A percentile compares a stretch with the other conserved stretches of the same genome.
These are phyloP conservation scores for Starmera caribaea DNA, from an alignment of 805 yeast genomes.

Conservation along the genomic window DNA sequence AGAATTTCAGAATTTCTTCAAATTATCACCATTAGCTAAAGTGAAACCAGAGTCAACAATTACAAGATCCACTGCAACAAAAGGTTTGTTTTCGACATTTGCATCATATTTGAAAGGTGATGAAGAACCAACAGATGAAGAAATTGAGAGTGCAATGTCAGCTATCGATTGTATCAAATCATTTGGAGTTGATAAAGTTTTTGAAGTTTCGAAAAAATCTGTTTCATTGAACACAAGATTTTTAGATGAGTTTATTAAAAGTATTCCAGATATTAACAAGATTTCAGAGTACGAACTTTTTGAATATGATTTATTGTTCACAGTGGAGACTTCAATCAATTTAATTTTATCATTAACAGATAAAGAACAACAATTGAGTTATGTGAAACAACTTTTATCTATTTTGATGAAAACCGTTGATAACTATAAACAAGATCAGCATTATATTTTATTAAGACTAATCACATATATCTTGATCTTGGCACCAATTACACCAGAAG, in stretches of 20 bases:
- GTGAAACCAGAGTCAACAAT: slow-evolving; percentile 62
- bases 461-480: slow-evolving; percentile 43
- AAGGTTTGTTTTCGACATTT: slow-evolving; percentile 82
- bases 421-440: slow-evolving; percentile 19
- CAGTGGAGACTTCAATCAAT: slow-evolving; percentile 32
- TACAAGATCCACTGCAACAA: slow-evolving; percentile 52
- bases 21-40: slow-evolving; percentile 43
- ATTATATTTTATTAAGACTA: slow-evolving; percentile 27
- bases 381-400: background rate
- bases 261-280: slow-evolving; percentile 24
- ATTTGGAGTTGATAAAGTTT: slow-evolving; percentile 47
- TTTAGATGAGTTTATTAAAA: slow-evolving; percentile 24
- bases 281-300: slow-evolving; percentile 25
- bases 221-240: slow-evolving; percentile 9
- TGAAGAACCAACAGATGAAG: slow-evolving; percentile 92
- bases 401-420: slow-evolving; percentile 11
- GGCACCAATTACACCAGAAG: slow-evolving; percentile 7
- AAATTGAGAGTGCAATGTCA: slow-evolving; percentile 74
- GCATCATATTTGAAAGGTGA: slow-evolving; percentile 92
- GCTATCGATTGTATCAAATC: slow-evolving; percentile 78
- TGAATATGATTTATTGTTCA: slow-evolving; percentile 38
- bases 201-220: slow-evolving; percentile 32
- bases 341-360: slow-evolving; percentile 16
- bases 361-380: slow-evolving; percentile 21
- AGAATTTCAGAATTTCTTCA: slow-evolving; percentile 50